These are phyloP conservation scores for Vitis riparia DNA, from an alignment of 164 flowering plant genomes.

Conservation along the genomic window DNA sequence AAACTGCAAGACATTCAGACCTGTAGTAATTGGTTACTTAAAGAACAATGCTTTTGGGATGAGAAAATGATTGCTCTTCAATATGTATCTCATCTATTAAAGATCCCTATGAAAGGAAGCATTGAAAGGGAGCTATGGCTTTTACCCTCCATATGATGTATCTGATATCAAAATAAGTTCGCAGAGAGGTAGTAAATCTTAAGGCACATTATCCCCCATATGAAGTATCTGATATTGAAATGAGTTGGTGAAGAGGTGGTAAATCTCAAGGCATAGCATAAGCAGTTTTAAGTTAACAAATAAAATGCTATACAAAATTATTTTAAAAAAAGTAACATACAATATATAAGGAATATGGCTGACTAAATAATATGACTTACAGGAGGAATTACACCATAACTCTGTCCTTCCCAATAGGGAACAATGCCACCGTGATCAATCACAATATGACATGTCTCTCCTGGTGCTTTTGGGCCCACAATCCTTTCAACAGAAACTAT, in stretches of 20 bases:
- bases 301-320: no score
- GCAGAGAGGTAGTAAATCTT: no score
- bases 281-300: no score
- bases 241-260: background rate
- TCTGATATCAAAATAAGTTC: no score
- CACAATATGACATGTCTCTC: slow-evolving; percentile 97
- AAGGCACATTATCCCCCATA: background rate
- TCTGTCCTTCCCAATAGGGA: slow-evolving; percentile 99
- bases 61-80: background rate
- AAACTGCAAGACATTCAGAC: background rate
- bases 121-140: background rate
- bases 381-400: slow-evolving; percentile 97
- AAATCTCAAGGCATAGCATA: no score
- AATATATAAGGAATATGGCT: background rate
- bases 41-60: background rate
- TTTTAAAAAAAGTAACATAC: background rate
- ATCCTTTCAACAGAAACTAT: slow-evolving; percentile 95
- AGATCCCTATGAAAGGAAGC: background rate
- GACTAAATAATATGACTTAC: slow-evolving; percentile 45
- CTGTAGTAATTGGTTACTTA: background rate
- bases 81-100: background rate
- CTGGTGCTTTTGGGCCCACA: slow-evolving; percentile 96
- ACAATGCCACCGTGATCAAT: slow-evolving; percentile 96
- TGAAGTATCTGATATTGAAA: background rate
- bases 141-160: no score